Base-by-base conservation (phyloP, 2,329 filamentous ascomycete genomes). In the Apiospora pterosperma region DNA sequence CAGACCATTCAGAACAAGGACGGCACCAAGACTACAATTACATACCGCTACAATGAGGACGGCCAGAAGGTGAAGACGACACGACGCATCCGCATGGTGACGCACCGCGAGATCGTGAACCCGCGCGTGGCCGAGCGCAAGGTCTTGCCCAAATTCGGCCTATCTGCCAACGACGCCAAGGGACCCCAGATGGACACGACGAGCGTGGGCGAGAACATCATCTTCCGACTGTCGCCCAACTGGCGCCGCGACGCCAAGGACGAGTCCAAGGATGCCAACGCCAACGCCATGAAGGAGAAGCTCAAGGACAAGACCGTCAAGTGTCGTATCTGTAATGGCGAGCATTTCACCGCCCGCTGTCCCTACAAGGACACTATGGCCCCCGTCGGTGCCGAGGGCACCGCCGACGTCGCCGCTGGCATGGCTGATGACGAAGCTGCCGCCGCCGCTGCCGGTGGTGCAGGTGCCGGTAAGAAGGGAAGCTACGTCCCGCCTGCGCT, bases 331-430 rank as follows among this genome's bases (percentile, higher is more conserved):
- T 99, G 96, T 84, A 92, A 90, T 78, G 96, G 95, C 77, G 96
- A 99, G 85, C 96, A 99, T 88, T 99, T 98, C 86, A 99, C 96
- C 48, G 95, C 95, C 71, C 91, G 96, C 79, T 99, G 96, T 88
- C 96, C 96, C 39, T 99, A 97, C 90, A 99, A 98, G 85, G 96
- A 98, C 79, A 99, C 95, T 73, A 97, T 99, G 93, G 93, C 95
- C 39, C 96, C 92, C 41, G 88, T 94, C 67, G 89, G 89, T 70
- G 88, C 89, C 78, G 82, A 80, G 64, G 78, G 76, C 59, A 76
- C 76, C 36, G 84, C 80, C 67, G 88, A 90, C 68, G 80, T 82
- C 34, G 86, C 83, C 38, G 84, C 84, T 60, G 85, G 83, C 64
- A 79, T 84, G 80, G 80, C 78, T 70, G 84, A 87, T 72, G 84